A percentile compares a stretch with the other conserved stretches of the same genome.
phyloP scores from a whole-genome alignment of 108 stramenopile species.

The Fistulifera pelliculosa region DNA sequence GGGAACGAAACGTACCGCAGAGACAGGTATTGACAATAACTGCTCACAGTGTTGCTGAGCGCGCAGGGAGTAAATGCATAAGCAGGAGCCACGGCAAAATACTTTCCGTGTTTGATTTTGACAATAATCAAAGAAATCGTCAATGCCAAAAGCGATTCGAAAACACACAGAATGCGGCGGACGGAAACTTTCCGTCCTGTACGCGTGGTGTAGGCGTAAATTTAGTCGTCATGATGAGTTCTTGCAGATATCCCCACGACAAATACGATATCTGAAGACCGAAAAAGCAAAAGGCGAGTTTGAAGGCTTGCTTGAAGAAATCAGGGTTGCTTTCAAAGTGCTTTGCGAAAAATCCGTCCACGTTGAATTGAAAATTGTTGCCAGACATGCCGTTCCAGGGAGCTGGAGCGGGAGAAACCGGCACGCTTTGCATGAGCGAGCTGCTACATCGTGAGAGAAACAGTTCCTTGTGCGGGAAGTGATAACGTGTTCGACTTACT shows the following conservation, averaged over 20 bases:
- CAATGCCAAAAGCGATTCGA: conserved; percentile 94
- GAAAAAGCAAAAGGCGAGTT: conserved; percentile 54
- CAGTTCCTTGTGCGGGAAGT: too few species aligned
- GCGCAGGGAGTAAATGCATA: conserved; percentile 92
- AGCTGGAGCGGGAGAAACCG: too few species aligned
- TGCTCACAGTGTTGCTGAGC: conserved; percentile 90
- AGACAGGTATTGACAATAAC: conserved; percentile 96
- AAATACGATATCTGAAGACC: conserved; percentile 87
- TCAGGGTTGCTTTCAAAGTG: conserved; percentile 26
- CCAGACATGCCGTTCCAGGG: too few species aligned
- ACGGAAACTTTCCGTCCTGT: conserved; percentile 83
- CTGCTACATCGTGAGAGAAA: too few species aligned
- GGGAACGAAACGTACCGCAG: conserved; percentile 97
- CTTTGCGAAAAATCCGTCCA: conserved; percentile 12
- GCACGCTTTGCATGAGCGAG: too few species aligned
- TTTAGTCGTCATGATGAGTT: conserved; percentile 90
- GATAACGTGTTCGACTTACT: too few species aligned
- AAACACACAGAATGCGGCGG: conserved; percentile 95
- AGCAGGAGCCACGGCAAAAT: conserved; percentile 71
- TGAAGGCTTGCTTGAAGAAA: conserved; percentile 37
- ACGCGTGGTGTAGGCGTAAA: conserved; percentile 71
- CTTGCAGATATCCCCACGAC: conserved; percentile 97
- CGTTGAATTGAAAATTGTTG: neutral
- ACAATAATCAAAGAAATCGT: conserved; percentile 85
- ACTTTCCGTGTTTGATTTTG: conserved; percentile 63